These are phyloP conservation scores for Plasmodium coatneyi DNA, from an alignment of 169 alveolate species.

Conservation along the genomic window DNA sequence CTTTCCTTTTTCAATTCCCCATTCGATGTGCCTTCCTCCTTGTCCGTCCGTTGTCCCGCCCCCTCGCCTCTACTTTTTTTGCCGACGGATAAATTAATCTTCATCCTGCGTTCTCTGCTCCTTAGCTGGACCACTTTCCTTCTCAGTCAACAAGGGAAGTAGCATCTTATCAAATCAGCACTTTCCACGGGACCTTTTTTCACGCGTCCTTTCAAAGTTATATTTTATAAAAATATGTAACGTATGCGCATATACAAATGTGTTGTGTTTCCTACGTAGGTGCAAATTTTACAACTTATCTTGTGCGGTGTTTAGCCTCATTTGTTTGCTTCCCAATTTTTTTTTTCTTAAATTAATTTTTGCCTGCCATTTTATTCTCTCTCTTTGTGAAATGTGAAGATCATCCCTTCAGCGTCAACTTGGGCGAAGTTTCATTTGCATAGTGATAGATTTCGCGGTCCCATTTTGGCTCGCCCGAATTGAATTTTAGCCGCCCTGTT, in stretches of 20 bases:
- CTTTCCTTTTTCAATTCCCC: neutral
- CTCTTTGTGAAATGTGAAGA: neutral
- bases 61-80: slow-evolving; percentile 12
- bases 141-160: neutral
- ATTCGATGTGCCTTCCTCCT: neutral
- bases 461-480: neutral
- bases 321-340: neutral
- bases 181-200: neutral
- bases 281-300: neutral
- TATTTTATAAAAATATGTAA: neutral
- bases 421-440: neutral
- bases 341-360: neutral
- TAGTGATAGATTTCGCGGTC: neutral
- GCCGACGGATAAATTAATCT: slow-evolving; percentile 33
- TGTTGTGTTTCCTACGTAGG: neutral
- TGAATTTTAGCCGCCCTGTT: neutral
- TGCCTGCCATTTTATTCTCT: neutral
- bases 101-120: slow-evolving; percentile 9
- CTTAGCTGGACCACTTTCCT: neutral
- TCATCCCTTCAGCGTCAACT: neutral
- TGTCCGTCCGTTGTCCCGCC: slow-evolving; percentile 9
- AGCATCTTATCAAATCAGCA: neutral
- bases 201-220: neutral
- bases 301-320: neutral
- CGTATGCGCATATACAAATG: neutral